A percentile compares a stretch with the other conserved stretches of the same genome.
These are phyloP conservation scores for Aspergillus awamori DNA, from an alignment of 2,329 filamentous ascomycete species.

Conservation along the genomic window DNA sequence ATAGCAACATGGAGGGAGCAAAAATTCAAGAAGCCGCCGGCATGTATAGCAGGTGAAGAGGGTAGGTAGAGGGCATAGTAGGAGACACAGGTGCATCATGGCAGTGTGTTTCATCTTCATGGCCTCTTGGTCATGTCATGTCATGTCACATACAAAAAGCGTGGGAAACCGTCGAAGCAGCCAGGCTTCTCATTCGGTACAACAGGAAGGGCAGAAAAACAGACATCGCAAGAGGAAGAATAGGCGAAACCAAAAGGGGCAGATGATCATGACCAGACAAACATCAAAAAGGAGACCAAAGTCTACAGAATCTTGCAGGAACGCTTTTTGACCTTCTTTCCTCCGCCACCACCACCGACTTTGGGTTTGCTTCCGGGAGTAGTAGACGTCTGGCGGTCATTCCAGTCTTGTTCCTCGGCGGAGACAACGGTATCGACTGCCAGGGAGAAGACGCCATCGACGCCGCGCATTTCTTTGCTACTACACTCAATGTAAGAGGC, in stretches of 20 bases:
- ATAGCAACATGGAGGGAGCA: slow-evolving; percentile 24
- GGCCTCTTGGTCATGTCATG: slow-evolving; percentile 2
- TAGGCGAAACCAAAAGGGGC: slow-evolving; percentile 4
- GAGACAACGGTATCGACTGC: slow-evolving; percentile 89
- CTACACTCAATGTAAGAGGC: slow-evolving; percentile 98
- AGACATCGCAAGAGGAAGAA: not conserved
- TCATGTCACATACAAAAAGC: slow-evolving; percentile 27
- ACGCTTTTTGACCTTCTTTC: slow-evolving; percentile 78
- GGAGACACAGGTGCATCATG: slow-evolving; percentile 20
- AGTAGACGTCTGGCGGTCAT: slow-evolving; percentile 24
- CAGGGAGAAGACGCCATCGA: slow-evolving; percentile 93
- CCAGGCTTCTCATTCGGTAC: slow-evolving; percentile 37
- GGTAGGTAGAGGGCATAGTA: slow-evolving; percentile 15
- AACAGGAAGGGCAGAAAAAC: slow-evolving; percentile 17
- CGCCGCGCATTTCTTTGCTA: slow-evolving; percentile 93
- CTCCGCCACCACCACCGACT: slow-evolving; percentile 40
- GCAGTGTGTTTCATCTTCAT: not conserved
- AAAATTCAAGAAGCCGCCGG: slow-evolving; percentile 29
- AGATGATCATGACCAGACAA: slow-evolving; percentile 3
- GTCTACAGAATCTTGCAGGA: slow-evolving; percentile 76
- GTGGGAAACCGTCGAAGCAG: slow-evolving; percentile 35
- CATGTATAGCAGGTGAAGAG: slow-evolving; percentile 19
- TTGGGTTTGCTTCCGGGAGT: slow-evolving; percentile 29
- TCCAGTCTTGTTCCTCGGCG: slow-evolving; percentile 67
- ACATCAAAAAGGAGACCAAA: not conserved